phyloP scores from a whole-genome alignment of 257 asterid genomes.

The Fraxinus excelsior region DNA sequence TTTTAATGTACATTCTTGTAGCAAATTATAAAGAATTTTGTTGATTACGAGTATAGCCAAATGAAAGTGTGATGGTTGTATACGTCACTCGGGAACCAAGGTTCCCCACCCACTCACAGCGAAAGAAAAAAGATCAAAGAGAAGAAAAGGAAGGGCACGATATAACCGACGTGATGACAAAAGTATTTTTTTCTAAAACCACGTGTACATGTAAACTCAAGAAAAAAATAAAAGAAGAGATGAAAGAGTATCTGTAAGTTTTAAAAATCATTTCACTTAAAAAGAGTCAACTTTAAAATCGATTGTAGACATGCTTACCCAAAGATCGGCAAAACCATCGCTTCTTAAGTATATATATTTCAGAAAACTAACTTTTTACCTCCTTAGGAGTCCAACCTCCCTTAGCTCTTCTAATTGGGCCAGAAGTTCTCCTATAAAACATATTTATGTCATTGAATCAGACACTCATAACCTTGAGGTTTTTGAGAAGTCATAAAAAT shows the following conservation, averaged over 20 bases:
- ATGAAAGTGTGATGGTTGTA: conserved; percentile 6
- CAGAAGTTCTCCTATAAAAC: conserved; percentile 78
- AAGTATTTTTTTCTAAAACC: not conserved
- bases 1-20: conserved; percentile 77
- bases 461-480: conserved; percentile 3
- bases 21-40: conserved; percentile 13
- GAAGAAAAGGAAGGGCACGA: not conserved
- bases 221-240: not conserved
- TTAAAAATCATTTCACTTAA: not conserved
- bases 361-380: conserved; percentile 45
- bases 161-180: too few relatives aligned
- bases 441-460: conserved; percentile 20
- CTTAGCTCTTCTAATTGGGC: conserved; percentile 98
- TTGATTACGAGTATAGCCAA: not conserved
- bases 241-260: not conserved
- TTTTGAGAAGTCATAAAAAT: too few relatives aligned
- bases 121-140: not conserved
- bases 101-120: not conserved
- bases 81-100: not conserved
- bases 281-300: not conserved
- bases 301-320: conserved; percentile 11
- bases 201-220: not conserved
- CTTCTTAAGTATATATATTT: not conserved
- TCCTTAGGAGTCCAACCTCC: conserved; percentile 99
- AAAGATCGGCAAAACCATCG: conserved; percentile 11